Evolutionary conservation across 1,284 basidiomycete species (phyloP).

Genomic region (Irpex sp.): DNA sequence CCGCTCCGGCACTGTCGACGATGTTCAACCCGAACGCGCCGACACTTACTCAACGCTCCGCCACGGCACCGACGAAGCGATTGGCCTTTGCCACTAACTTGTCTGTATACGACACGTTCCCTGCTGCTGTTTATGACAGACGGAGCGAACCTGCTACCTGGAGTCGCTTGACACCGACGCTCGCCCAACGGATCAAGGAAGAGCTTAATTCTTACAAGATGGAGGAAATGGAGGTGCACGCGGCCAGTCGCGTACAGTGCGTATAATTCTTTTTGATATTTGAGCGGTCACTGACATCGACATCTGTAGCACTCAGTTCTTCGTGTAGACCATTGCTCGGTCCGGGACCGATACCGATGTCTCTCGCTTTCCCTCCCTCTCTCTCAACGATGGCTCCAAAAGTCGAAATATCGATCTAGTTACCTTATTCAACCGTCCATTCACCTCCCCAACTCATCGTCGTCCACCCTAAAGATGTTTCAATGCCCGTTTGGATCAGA

Average conservation of each 20-base stretch:
- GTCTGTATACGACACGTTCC: constrained; percentile 95
- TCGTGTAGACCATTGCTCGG: constrained; percentile 34
- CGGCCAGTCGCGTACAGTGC: constrained; percentile 81
- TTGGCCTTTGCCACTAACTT: constrained; percentile 89
- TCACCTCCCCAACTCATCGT: constrained; percentile 15
- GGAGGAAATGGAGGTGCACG: constrained; percentile 98
- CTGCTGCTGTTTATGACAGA: constrained; percentile 87
- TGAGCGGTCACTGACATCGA: neutral
- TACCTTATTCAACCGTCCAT: constrained; percentile 3
- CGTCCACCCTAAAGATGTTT: constrained; percentile 19
- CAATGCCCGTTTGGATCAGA: constrained; percentile 29
- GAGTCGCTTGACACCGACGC: constrained; percentile 90
- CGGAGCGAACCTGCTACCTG: constrained; percentile 95
- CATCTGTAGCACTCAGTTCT: constrained; percentile 52
- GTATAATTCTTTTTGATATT: constrained; percentile 29
- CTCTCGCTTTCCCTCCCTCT: constrained; percentile 11
- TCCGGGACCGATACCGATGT: neutral
- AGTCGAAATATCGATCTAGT: constrained; percentile 5
- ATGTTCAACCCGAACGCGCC: constrained; percentile 40
- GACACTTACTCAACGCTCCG: constrained; percentile 56
- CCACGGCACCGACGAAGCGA: constrained; percentile 66
- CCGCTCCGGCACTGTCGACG: constrained; percentile 80
- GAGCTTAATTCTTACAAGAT: constrained; percentile 96
- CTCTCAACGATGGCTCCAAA: constrained; percentile 19
- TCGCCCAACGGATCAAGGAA: constrained; percentile 96